Evolutionary conservation across 2,329 filamentous ascomycete genomes (phyloP), one percentile per base, ranked within the genome.

Genomic region (Pezicula rhizophila): DNA sequence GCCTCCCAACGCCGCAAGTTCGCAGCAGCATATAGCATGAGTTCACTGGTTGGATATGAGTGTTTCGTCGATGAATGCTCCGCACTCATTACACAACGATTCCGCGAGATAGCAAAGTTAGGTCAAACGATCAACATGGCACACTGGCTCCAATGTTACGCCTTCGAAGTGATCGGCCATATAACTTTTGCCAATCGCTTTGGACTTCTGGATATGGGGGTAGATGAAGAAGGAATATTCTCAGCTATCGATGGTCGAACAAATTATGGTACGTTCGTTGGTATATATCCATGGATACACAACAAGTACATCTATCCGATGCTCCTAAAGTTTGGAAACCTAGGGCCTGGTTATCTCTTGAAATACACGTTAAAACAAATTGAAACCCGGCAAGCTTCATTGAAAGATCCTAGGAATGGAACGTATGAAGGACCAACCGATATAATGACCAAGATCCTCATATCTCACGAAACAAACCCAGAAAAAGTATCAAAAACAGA

Each of bases 131-230:
- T 77, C 3, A 65, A 79, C 51, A 52, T 75, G 37, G 56, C 57
- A 4, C 62, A 69, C 42, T 73, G 69, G 67, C 60, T 75, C 25
- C 72, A 75, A 51, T 75, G 64, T 52, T 76, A 70, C 47, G 72
- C 71, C 0, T 74, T 75, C 38, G 72, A 78, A 44, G 73, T 78
- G 1, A 76, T 80, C 26, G 74, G 74, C 0, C 67, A 72, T 34
- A 74, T 79, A 15, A 76, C 72, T 0, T 70, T 70, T 35, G 68
- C 60, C 11, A 60, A 57, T 3, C 56, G 60, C 0, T 66, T 70
- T 53, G 75, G 73, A 0, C 75, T 77, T 47, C 60, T 78, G 0
- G 70, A 76, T 20, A 47, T 55, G 7, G 74, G 73, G 0, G 60
- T 69, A 2, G 76, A 78, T 43, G 67, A 74, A 1, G 65, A 67